Conservation (phyloP, 2,329 filamentous ascomycete genomes). For the Talaromyces pinophilus region DNA sequence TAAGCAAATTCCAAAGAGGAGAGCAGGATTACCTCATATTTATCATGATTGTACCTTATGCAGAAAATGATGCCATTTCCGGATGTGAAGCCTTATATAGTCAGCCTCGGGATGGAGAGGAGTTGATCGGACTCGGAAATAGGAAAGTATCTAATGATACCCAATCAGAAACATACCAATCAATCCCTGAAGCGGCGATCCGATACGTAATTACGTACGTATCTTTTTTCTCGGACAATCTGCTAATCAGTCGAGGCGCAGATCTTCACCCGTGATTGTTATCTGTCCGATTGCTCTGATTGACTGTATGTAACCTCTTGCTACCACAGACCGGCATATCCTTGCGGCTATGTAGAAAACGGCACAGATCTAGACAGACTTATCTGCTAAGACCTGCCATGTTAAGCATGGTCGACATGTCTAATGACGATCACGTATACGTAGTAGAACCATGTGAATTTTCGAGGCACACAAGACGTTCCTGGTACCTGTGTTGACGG, state of each 20-base stretch:
- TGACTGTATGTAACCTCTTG: slow-evolving; percentile 3
- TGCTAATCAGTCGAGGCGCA: background rate
- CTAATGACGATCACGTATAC: background rate
- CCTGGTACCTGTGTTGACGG: slow-evolving; percentile 2
- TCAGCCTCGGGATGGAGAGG: background rate
- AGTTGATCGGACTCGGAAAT: background rate
- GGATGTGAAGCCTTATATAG: background rate
- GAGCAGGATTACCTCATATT: background rate
- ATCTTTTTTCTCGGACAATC: background rate
- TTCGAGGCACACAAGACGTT: background rate
- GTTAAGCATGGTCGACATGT: background rate
- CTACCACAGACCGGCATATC: background rate
- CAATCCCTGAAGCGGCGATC: background rate
- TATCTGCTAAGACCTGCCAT: background rate
- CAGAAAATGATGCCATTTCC: background rate
- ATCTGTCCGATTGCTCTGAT: slow-evolving; percentile 1
- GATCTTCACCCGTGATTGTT: background rate
- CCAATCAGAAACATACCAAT: background rate
- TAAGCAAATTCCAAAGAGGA: background rate
- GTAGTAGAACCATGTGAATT: background rate
- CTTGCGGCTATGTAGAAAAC: background rate
- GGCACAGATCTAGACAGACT: background rate
- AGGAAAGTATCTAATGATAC: background rate
- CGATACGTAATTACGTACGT: background rate
- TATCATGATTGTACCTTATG: background rate